These are phyloP conservation scores for Neurospora sp. DNA, from an alignment of 495 filamentous ascomycete genomes.

Conservation along the genomic window DNA sequence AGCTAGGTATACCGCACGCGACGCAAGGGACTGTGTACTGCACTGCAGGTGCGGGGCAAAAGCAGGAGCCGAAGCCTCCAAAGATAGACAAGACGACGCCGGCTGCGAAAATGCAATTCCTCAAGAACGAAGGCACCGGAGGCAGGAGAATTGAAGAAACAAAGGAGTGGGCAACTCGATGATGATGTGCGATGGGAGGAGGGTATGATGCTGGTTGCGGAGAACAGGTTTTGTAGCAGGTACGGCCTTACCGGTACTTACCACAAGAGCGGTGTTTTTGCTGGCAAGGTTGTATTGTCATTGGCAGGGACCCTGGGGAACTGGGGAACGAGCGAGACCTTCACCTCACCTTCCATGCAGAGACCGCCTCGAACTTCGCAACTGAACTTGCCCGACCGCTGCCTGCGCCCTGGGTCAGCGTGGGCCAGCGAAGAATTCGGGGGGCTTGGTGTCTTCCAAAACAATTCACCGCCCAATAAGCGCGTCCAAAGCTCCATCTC, in stretches of 20 bases:
- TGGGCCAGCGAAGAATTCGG: not conserved
- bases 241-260: not conserved
- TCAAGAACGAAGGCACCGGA: not conserved
- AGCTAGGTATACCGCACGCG: not conserved
- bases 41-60: constrained; percentile 1
- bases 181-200: not conserved
- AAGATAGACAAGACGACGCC: not conserved
- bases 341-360: not conserved
- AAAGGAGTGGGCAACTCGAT: not conserved
- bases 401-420: not conserved
- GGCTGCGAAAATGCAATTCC: not conserved
- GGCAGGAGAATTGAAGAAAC: not conserved
- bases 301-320: not conserved
- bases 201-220: not conserved
- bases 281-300: not conserved
- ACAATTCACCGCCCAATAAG: constrained; percentile 1
- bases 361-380: not conserved
- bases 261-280: not conserved
- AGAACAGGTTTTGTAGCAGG: not conserved
- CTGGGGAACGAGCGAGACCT: not conserved
- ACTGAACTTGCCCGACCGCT: not conserved
- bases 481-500: not conserved
- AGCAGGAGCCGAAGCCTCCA: not conserved
- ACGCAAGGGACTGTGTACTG: not conserved
- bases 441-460: not conserved